Conservation (phyloP, 148 eudicot genomes). For the Rhododendron mucronatum region DNA sequence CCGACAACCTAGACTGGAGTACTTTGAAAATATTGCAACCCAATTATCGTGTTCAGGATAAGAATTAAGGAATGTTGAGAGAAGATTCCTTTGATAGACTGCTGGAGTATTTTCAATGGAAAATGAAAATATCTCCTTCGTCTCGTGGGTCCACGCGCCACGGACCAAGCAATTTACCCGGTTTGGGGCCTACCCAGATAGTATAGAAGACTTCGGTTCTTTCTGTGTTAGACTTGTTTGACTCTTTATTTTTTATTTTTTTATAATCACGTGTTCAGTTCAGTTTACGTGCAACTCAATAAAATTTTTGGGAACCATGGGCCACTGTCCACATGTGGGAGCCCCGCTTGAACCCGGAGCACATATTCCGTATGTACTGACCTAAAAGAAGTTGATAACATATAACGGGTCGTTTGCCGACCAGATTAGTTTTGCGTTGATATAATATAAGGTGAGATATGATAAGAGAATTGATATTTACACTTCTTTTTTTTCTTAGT, state of each 20-base stretch:
- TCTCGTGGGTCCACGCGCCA: background rate
- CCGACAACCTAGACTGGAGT: too few species aligned
- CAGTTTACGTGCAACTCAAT: too few species aligned
- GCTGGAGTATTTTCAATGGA: background rate
- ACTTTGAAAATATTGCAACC: too few species aligned
- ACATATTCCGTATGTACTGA: too few species aligned
- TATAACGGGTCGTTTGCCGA: too few species aligned
- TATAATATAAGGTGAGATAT: too few species aligned
- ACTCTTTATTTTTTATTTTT: background rate
- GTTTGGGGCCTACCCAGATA: background rate
- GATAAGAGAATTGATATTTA: too few species aligned
- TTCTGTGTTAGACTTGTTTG: background rate
- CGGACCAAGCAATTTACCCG: background rate
- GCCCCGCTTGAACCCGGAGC: background rate
- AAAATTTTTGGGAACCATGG: too few species aligned
- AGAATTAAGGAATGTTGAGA: background rate
- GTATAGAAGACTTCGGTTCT: background rate
- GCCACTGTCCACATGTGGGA: background rate
- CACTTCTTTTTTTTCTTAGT: too few species aligned
- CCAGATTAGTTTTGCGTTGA: too few species aligned
- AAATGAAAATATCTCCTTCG: background rate
- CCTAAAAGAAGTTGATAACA: too few species aligned
- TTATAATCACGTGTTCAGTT: too few species aligned
- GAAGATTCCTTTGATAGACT: background rate
- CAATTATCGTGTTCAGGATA: background rate